Evolutionary conservation across 192 early-diverging fungal genomes (phyloP), one percentile per base, ranked within the genome.

Genomic region (Gryganskiella cystojenkinii): DNA sequence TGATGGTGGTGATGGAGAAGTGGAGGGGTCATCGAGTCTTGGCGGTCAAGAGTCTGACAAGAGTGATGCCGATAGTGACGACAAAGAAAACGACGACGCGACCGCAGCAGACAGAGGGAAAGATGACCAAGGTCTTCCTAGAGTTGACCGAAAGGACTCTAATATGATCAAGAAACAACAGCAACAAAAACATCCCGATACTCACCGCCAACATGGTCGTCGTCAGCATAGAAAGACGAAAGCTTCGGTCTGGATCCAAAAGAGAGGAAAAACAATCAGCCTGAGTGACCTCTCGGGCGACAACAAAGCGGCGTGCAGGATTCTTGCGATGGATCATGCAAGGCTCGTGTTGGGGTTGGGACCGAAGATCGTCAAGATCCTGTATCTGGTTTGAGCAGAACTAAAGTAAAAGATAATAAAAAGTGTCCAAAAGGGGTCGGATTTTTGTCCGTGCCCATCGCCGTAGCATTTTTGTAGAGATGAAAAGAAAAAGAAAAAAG

Each of bases 311-410:
- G 71, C 71, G 13, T 75, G 64, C 30, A 46, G 63, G 1, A 54
- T 67, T 20, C 25, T 75, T 43, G 64, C 51, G 33, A 56, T 75
- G 71, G 71, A 75, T 33, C 71, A 75, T 56, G 71, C 71, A 49
- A 45, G 71, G 30, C 61, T 75, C 34, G 71, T 75, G 30, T 57
- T 75, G 2, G 64, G 71, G 34, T 52, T 75, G 22, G 71, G 71
- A 3, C 58, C 71, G 31, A 54, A 42, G 24, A 67, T 42, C 0
- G 42, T 75, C 49, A 66, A 65, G 57, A 56, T 73, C 46, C 58
- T 75, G 14, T 75, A 24, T 75, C 56, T 75, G 47, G 64, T 61
- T 3, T 67, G 37, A 37, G 14, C 17, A 22, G 30, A 58, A 53
- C 22, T 27, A 50, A 50, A 50, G n/a, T n/a, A 22, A 50, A 50